Conservation (phyloP, 2,329 filamentous ascomycete species). For the Daldinia sp. region DNA sequence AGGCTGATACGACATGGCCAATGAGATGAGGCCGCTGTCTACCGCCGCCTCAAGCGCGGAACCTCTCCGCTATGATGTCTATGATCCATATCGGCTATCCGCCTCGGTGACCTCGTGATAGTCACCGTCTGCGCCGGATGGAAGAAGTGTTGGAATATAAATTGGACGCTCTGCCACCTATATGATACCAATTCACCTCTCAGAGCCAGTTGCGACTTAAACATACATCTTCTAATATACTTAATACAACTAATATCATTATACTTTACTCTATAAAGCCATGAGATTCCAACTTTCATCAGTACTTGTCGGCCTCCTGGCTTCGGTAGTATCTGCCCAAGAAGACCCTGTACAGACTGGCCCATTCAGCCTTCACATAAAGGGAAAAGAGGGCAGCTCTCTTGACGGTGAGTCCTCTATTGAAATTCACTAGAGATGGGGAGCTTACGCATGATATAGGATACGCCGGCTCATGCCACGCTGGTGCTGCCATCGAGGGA, state of each 20-base stretch:
- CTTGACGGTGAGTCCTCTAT: conserved; percentile 46
- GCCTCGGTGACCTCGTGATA: conserved; percentile 34
- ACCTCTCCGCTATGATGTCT: conserved; percentile 19
- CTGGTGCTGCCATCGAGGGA: conserved; percentile 53
- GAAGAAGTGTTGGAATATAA: conserved; percentile 28
- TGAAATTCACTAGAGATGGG: not conserved
- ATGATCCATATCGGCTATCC: conserved; percentile 20
- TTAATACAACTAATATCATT: not conserved
- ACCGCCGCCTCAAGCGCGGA: conserved; percentile 13
- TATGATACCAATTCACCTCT: conserved; percentile 3
- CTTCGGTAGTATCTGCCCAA: conserved; percentile 50
- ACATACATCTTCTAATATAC: conserved; percentile 10
- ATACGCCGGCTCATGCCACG: conserved; percentile 52
- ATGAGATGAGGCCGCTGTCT: conserved; percentile 9
- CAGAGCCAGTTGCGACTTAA: conserved; percentile 2
- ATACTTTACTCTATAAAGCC: conserved; percentile 24
- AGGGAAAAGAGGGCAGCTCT: conserved; percentile 45
- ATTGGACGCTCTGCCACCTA: conserved; percentile 14
- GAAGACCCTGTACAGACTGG: conserved; percentile 46
- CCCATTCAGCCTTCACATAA: conserved; percentile 53
- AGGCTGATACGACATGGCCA: conserved; percentile 35
- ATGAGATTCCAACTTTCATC: conserved; percentile 51
- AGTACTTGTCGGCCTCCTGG: conserved; percentile 48
- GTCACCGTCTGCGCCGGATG: conserved; percentile 18
- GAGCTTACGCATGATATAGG: conserved; percentile 41